These are phyloP conservation scores for Leersia perrieri DNA, from an alignment of 176 grass and related monocot species.

Conservation along the genomic window DNA sequence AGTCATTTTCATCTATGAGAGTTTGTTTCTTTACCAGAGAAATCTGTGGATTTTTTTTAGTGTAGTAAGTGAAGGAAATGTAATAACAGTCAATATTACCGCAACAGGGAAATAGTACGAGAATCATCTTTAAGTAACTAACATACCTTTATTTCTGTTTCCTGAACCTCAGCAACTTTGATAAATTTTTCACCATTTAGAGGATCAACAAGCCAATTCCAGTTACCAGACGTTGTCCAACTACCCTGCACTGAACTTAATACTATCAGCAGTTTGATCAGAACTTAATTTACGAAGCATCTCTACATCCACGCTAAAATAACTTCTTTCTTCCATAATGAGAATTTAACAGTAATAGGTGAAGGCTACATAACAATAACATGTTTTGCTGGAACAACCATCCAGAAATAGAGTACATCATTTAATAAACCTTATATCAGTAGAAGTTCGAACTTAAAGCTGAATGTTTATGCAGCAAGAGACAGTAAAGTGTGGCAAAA, in stretches of 20 bases:
- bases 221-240: constrained; percentile 64
- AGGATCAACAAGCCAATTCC: constrained; percentile 78
- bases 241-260: constrained; percentile 76
- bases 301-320: background rate
- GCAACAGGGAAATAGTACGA: background rate
- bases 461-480: background rate
- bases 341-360: background rate
- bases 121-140: background rate
- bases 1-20: background rate
- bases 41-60: background rate
- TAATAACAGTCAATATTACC: background rate
- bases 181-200: constrained; percentile 89
- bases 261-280: background rate
- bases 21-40: background rate
- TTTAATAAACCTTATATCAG: background rate
- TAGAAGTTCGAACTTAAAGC: background rate
- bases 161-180: constrained; percentile 76
- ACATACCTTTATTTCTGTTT: constrained; percentile 72
- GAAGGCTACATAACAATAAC: background rate
- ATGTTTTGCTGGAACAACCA: background rate
- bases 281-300: background rate
- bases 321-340: background rate
- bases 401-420: background rate
- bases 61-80: background rate
- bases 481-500: background rate